Percentiles rank a stretch among this genome's conserved stretches.
phyloP scores from a whole-genome alignment of 2,329 filamentous ascomycete species.

The Nothopassalora personata region DNA sequence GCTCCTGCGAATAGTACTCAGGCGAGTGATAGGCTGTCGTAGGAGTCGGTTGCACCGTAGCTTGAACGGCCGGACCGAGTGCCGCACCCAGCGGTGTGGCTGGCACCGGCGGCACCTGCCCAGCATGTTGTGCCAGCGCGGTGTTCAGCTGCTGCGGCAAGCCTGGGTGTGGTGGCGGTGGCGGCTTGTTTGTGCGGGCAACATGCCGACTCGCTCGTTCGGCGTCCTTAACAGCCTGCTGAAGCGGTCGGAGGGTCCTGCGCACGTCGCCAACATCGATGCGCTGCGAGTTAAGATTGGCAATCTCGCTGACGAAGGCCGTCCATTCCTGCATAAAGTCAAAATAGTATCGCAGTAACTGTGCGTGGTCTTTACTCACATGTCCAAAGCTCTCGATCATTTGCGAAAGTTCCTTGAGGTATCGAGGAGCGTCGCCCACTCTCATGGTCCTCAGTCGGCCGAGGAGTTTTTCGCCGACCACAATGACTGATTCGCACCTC shows the following conservation, averaged over 20 bases:
- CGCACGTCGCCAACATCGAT: conserved; percentile 60
- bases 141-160: conserved; percentile 24
- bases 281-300: conserved; percentile 36
- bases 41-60: conserved; percentile 48
- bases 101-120: conserved; percentile 56
- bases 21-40: conserved; percentile 12
- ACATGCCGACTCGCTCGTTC: conserved; percentile 64
- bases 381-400: conserved; percentile 70
- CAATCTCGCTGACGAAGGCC: conserved; percentile 59
- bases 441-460: conserved; percentile 71
- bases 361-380: conserved; percentile 31
- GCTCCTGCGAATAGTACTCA: conserved; percentile 18
- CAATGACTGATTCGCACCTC: conserved; percentile 64
- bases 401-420: conserved; percentile 58
- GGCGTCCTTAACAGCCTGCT: conserved; percentile 76
- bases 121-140: conserved; percentile 17
- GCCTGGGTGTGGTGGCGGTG: conserved; percentile 17
- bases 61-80: conserved; percentile 81
- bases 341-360: background rate
- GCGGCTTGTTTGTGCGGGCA: conserved; percentile 48
- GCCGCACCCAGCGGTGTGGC: conserved; percentile 88
- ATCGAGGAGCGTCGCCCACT: conserved; percentile 73
- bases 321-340: conserved; percentile 54
- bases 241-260: conserved; percentile 69
- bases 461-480: conserved; percentile 68